Conservation (phyloP, 108 stramenopile species). For the Skeletonema tropicum region DNA sequence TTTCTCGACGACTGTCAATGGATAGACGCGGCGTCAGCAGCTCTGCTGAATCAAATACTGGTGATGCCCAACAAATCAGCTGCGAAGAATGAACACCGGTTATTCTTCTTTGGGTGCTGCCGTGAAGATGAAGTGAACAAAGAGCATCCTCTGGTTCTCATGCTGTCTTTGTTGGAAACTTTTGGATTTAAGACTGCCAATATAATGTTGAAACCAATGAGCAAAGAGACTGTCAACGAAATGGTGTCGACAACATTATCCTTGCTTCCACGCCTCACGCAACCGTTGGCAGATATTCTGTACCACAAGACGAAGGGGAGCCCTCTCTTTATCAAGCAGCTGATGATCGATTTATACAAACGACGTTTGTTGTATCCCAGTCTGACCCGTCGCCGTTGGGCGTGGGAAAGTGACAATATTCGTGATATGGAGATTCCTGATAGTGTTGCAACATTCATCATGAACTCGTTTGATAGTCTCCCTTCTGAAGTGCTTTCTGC, state of each 20-base stretch:
- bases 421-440: conserved; percentile 14
- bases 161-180: not conserved
- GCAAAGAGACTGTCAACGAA: conserved; percentile 1
- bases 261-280: conserved; percentile 19
- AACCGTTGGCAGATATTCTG: conserved; percentile 13
- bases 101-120: conserved; percentile 17
- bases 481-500: conserved; percentile 12
- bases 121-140: conserved; percentile 15
- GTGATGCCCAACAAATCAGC: not conserved
- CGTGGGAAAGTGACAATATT: conserved; percentile 31
- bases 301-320: conserved; percentile 37
- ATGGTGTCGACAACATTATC: conserved; percentile 18
- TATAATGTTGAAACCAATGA: conserved; percentile 11
- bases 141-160: conserved; percentile 13
- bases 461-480: not conserved
- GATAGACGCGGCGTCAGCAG: not conserved
- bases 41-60: conserved; percentile 14
- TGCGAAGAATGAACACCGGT: not conserved
- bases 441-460: conserved; percentile 14
- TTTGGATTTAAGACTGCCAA: not conserved
- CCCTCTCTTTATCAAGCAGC: conserved; percentile 17
- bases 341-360: conserved; percentile 8
- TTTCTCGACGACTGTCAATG: too few relatives aligned
- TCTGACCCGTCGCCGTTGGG: conserved; percentile 19
- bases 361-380: conserved; percentile 11